phyloP scores from a whole-genome alignment of 2,329 filamentous ascomycete genomes.

The Fusarium liriodendri region DNA sequence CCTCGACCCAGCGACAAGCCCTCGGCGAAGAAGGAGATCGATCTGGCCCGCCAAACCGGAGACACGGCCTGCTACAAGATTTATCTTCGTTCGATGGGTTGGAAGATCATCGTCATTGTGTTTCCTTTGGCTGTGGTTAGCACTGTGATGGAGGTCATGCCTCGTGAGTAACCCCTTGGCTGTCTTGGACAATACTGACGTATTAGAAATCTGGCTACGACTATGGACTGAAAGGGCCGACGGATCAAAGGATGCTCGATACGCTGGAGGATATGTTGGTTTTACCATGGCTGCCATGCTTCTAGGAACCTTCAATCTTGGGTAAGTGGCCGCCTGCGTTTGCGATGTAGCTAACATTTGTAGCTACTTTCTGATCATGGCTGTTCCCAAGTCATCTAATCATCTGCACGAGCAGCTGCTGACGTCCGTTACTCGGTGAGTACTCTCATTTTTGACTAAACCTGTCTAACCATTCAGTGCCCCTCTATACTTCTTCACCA shows the following conservation, averaged over 20 bases:
- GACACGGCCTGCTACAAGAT: constrained; percentile 46
- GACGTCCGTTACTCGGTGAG: constrained; percentile 32
- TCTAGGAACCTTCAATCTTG: constrained; percentile 20
- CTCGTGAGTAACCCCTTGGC: constrained; percentile 22
- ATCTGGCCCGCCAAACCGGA: constrained; percentile 44
- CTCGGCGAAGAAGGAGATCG: constrained; percentile 21
- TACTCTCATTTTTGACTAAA: not conserved
- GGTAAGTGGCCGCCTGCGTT: not conserved
- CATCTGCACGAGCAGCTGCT: constrained; percentile 35
- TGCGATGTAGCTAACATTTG: not conserved
- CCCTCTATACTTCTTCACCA: constrained; percentile 54
- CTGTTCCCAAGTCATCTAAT: constrained; percentile 38
- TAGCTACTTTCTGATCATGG: constrained; percentile 42
- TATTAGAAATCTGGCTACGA: constrained; percentile 42
- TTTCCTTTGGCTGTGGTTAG: constrained; percentile 21
- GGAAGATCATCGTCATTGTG: constrained; percentile 30
- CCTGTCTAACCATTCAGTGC: constrained; percentile 43
- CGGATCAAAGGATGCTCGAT: constrained; percentile 25
- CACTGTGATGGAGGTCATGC: constrained; percentile 36
- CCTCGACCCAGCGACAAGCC: not conserved
- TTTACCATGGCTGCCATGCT: constrained; percentile 32
- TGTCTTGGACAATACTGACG: not conserved
- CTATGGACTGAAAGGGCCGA: constrained; percentile 42
- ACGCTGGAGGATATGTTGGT: constrained; percentile 40
- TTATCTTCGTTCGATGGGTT: constrained; percentile 42